Percentiles rank a stretch among this genome's conserved stretches.
Evolutionary conservation across 1,139 yeast genomes (phyloP).

Genomic region (Geotrichum fermentans): DNA sequence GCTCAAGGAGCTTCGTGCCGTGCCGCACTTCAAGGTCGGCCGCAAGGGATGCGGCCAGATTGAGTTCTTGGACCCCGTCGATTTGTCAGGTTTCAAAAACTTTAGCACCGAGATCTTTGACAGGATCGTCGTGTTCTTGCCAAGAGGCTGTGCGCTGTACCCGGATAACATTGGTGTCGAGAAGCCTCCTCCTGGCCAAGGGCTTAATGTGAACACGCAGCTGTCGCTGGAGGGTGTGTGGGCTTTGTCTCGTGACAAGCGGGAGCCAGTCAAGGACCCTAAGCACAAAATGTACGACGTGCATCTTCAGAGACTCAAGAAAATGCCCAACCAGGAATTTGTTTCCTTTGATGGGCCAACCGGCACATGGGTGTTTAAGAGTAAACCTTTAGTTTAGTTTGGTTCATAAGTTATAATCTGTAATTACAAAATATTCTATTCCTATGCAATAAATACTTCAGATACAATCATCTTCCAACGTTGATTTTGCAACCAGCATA

Average conservation of each 20-base stretch:
- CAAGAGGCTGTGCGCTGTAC: slow-evolving; percentile 63
- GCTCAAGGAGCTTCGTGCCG: slow-evolving; percentile 57
- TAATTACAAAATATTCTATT: not conserved
- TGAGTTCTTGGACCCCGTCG: slow-evolving; percentile 76
- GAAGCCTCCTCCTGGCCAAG: slow-evolving; percentile 70
- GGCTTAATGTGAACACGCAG: slow-evolving; percentile 70
- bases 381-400: slow-evolving; percentile 34
- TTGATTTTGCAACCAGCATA: slow-evolving; percentile 80
- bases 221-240: slow-evolving; percentile 74
- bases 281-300: slow-evolving; percentile 63
- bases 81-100: slow-evolving; percentile 55
- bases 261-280: slow-evolving; percentile 72
- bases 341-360: slow-evolving; percentile 69
- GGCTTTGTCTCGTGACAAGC: slow-evolving; percentile 68
- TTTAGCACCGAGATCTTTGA: slow-evolving; percentile 58
- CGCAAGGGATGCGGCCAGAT: slow-evolving; percentile 73
- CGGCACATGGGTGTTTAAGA: slow-evolving; percentile 77
- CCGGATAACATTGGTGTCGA: slow-evolving; percentile 49
- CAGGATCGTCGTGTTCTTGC: slow-evolving; percentile 55
- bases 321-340: slow-evolving; percentile 57
- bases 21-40: slow-evolving; percentile 71
- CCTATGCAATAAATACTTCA: not conserved
- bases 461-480: slow-evolving; percentile 58
- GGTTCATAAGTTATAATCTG: not conserved
- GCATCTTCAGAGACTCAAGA: slow-evolving; percentile 66